These are phyloP conservation scores for Clitoria ternatea DNA, from an alignment of 306 rosid genomes.

Conservation along the genomic window DNA sequence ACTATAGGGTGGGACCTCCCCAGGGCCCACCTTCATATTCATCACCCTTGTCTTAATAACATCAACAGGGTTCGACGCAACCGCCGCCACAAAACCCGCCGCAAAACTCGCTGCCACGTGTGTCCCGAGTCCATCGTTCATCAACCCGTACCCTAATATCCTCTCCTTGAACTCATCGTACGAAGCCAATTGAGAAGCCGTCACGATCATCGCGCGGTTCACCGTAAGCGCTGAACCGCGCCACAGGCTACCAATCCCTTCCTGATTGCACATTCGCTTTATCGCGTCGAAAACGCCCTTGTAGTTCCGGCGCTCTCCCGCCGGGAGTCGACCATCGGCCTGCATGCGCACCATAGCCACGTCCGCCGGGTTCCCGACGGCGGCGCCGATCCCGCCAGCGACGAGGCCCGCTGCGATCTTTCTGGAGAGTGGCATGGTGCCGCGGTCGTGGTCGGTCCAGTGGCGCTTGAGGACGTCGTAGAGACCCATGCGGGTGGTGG, in stretches of 20 bases:
- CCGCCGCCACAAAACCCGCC: constrained; percentile 88
- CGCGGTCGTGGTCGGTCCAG: constrained; percentile 56
- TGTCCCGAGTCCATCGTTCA: constrained; percentile 67
- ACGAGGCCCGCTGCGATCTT: constrained; percentile 61
- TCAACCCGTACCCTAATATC: constrained; percentile 48
- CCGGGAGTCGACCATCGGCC: constrained; percentile 83
- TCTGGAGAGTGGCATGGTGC: constrained; percentile 34
- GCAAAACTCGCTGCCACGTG: constrained; percentile 84
- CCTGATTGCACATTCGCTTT: constrained; percentile 48
- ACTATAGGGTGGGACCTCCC: constrained; percentile 42
- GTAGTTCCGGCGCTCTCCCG: constrained; percentile 59
- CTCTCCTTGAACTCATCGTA: constrained; percentile 76
- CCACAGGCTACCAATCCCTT: constrained; percentile 77
- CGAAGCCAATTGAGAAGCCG: constrained; percentile 85
- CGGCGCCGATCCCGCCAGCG: constrained; percentile 78
- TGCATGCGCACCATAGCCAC: constrained; percentile 95
- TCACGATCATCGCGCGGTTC: constrained; percentile 92
- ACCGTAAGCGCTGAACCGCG: constrained; percentile 86
- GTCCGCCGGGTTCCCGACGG: constrained; percentile 85
- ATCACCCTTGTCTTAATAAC: constrained; percentile 91
- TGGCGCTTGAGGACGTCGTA: constrained; percentile 61
- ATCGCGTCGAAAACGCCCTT: constrained; percentile 71
- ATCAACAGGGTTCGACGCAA: constrained; percentile 87
- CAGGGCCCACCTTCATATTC: constrained; percentile 76
- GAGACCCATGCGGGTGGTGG: constrained; percentile 86